Percentiles rank a stretch among this genome's conserved stretches.
phyloP scores from a whole-genome alignment of 2,329 filamentous ascomycete genomes.

The Pseudodiploospora longispora region DNA sequence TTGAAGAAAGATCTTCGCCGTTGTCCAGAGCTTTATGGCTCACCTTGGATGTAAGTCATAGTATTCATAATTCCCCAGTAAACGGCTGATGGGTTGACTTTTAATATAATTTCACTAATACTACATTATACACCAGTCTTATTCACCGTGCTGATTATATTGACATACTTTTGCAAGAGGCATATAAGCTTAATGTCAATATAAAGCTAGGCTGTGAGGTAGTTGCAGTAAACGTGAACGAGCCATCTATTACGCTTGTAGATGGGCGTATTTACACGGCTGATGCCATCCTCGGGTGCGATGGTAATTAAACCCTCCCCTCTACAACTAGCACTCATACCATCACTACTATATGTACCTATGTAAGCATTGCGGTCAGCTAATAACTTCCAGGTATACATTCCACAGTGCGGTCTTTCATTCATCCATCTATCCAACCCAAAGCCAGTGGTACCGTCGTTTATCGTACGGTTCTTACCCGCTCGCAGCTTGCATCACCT shows the following conservation, averaged over 20 bases:
- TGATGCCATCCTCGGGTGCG: slow-evolving; percentile 10
- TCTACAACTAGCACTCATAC: background rate
- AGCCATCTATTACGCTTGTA: slow-evolving; percentile 4
- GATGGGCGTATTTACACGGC: slow-evolving; percentile 5
- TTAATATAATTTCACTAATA: too few species aligned
- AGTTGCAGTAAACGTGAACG: slow-evolving; percentile 4
- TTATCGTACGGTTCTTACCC: slow-evolving; percentile 6
- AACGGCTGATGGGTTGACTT: too few species aligned
- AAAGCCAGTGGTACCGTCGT: slow-evolving; percentile 4
- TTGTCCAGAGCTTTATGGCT: slow-evolving; percentile 10
- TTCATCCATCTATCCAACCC: slow-evolving; percentile 6
- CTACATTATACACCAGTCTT: slow-evolving; percentile 1
- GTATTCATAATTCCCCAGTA: too few species aligned
- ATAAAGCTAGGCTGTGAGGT: slow-evolving; percentile 7
- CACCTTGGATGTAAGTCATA: slow-evolving; percentile 12
- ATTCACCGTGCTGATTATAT: slow-evolving; percentile 12
- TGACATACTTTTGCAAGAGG: slow-evolving; percentile 9
- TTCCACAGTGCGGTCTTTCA: slow-evolving; percentile 5
- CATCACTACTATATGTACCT: background rate
- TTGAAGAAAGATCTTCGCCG: slow-evolving; percentile 5
- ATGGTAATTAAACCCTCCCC: slow-evolving; percentile 3
- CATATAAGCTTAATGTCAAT: slow-evolving; percentile 3
- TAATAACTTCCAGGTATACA: slow-evolving; percentile 3
- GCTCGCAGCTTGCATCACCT: slow-evolving; percentile 1
- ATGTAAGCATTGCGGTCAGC: background rate